A percentile compares a stretch with the other conserved stretches of the same genome.
Conservation (phyloP, 148 eudicot species). For the Silene latifolia region DNA sequence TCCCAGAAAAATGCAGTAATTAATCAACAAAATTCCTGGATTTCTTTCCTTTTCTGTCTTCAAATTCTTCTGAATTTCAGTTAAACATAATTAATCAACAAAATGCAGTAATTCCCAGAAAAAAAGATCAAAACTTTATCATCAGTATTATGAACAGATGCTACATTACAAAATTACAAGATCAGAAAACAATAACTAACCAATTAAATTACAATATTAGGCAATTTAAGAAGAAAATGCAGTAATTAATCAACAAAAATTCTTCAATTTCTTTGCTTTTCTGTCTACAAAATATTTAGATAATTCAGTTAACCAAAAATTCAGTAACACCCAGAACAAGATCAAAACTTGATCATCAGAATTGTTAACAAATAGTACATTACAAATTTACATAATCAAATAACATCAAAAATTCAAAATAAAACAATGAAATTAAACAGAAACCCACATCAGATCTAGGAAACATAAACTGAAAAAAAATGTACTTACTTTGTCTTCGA, state of each 20-base stretch:
- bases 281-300: background rate
- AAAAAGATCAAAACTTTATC: background rate
- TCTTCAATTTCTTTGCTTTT: too few relatives aligned
- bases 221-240: background rate
- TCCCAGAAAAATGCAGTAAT: background rate
- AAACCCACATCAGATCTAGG: constrained; percentile 43
- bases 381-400: background rate
- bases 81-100: background rate
- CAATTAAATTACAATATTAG: background rate
- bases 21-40: background rate
- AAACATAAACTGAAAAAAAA: background rate
- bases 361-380: background rate
- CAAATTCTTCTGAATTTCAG: background rate
- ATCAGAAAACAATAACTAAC: background rate
- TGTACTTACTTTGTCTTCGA: constrained; percentile 69
- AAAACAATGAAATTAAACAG: constrained; percentile 1
- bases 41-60: background rate
- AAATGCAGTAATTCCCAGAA: background rate
- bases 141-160: background rate
- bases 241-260: background rate
- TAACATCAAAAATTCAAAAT: background rate
- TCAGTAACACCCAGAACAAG: background rate
- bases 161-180: background rate
- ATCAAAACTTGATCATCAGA: background rate
- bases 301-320: background rate